Conservation (phyloP, 176 grass and related monocot genomes). For the Pharus latifolius region DNA sequence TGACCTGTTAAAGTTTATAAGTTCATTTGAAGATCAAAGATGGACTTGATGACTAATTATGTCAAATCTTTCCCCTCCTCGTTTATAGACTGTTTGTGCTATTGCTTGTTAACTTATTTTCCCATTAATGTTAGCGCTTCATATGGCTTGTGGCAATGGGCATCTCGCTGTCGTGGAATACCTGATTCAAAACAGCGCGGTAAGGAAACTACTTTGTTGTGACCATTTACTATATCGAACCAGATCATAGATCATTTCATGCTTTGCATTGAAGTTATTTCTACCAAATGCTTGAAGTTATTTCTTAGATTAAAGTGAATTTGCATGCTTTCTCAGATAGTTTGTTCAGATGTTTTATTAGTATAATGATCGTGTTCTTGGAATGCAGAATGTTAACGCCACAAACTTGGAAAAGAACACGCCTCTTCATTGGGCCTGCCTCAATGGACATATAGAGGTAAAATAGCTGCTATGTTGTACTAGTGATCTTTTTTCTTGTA, state of each 20-base stretch:
- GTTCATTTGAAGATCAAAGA: background rate
- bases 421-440: slow-evolving; percentile 85
- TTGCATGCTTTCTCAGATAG: background rate
- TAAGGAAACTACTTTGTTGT: slow-evolving; percentile 25
- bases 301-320: background rate
- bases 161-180: slow-evolving; percentile 87
- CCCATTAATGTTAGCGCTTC: slow-evolving; percentile 54
- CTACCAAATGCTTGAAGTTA: background rate
- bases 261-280: background rate
- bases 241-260: background rate
- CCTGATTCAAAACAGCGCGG: slow-evolving; percentile 75
- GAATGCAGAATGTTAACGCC: slow-evolving; percentile 72
- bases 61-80: background rate
- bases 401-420: slow-evolving; percentile 82
- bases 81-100: background rate
- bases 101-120: slow-evolving; percentile 1
- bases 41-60: background rate
- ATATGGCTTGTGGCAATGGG: slow-evolving; percentile 92
- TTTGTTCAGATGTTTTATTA: no score
- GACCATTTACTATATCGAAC: background rate
- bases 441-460: slow-evolving; percentile 88
- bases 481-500: background rate
- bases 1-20: background rate
- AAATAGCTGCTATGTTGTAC: background rate
- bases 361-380: background rate